Evolutionary conservation across 495 filamentous ascomycete species (phyloP).

Genomic region (Daldinia vernicosa): DNA sequence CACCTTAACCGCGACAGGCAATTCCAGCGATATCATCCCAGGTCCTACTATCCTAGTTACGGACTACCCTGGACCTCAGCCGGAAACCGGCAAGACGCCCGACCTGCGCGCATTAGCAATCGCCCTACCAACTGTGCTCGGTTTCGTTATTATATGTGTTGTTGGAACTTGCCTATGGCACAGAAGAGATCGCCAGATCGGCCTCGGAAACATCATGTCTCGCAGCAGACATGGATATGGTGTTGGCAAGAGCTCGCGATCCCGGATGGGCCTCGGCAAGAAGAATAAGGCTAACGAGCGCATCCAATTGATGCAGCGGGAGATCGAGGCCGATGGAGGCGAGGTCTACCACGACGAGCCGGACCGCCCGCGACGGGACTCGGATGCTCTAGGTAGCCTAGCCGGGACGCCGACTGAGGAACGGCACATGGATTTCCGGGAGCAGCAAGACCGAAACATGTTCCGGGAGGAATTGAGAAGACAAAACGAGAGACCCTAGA

Average conservation of each 20-base stretch:
- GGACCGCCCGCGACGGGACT: conserved; percentile 46
- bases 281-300: conserved; percentile 43
- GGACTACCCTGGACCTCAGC: conserved; percentile 32
- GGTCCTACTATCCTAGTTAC: conserved; percentile 49
- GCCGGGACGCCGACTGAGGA: conserved; percentile 51
- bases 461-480: conserved; percentile 51
- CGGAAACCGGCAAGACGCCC: conserved; percentile 33
- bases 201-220: conserved; percentile 53
- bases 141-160: conserved; percentile 46
- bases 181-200: conserved; percentile 48
- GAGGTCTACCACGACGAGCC: conserved; percentile 46
- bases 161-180: conserved; percentile 52
- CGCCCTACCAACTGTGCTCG: conserved; percentile 53
- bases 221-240: conserved; percentile 49
- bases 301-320: conserved; percentile 53
- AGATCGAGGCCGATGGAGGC: conserved; percentile 37
- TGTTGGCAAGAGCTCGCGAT: conserved; percentile 46
- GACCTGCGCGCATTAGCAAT: conserved; percentile 48
- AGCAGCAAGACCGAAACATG: conserved; percentile 37
- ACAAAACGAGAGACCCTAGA: conserved; percentile 43
- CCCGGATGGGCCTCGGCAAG: conserved; percentile 41
- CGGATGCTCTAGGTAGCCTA: conserved; percentile 52
- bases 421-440: conserved; percentile 45
- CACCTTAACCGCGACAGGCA: conserved; percentile 32
- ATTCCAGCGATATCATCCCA: conserved; percentile 27